Base-by-base conservation (phyloP, 169 alveolate genomes). In the Plasmodium chabaudi region DNA sequence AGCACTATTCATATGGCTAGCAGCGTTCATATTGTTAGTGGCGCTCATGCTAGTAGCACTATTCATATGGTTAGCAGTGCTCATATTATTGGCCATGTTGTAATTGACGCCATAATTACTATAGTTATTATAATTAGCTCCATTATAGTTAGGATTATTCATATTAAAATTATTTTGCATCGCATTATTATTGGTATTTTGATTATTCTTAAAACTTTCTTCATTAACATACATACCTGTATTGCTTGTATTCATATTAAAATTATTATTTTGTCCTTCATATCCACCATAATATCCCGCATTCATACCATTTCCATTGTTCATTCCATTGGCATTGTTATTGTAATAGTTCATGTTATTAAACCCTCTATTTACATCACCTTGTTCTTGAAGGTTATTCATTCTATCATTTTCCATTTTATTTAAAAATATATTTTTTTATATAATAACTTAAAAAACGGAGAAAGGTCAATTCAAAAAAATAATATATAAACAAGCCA, bases 351-450 rank as follows among this genome's bases (percentile, higher is more conserved):
- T 72, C 1, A 5, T 34, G n/a, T 23, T 17, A 55, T 55, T 49
- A 46, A 10, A 17, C 19, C 17, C 13, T 0, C 23, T 15, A 15
- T 56, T 56, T 25, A 56, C n/a, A 60, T 72, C 34, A 21, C 49
- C 9, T 7, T 57, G 34, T 0, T 19, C 72, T 46, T 72, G 87
- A 27, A 17, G 27, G 39, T 57, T 44, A 49, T 17, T 56, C 59
- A 23, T 75, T 44, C 73, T 27, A 59, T 47, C 47, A 23, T 56
- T 46, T 39, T 65, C 88, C 88, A 75, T 65, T 25, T 47, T 75
- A 34, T n/a, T 34, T 34, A 34, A 34, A 34, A 34, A 34, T 3
- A 34, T 2, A 21, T 23, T 17, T 19, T 13, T 21, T 13, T 19
- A 61, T 17, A 61, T 19, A 7, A 60, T 13, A 51, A 60, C 15